phyloP scores from a whole-genome alignment of 2,329 filamentous ascomycete genomes.

The Cercospora sp. region DNA sequence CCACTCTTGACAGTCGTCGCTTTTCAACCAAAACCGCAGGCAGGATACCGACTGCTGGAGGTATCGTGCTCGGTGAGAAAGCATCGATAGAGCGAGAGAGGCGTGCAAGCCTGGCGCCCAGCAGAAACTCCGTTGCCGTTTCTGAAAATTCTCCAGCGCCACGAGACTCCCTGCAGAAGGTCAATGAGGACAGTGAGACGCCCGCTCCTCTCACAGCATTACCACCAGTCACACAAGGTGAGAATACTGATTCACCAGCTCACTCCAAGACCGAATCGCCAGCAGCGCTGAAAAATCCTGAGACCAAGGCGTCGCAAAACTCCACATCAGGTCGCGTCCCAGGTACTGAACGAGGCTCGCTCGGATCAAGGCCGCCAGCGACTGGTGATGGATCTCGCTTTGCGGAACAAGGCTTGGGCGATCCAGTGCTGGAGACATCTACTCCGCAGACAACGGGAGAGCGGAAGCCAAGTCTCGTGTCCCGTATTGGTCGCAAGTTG shows the following conservation, averaged over 20 bases:
- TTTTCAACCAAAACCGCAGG: constrained; percentile 4
- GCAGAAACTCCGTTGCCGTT: not conserved
- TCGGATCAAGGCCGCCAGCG: not conserved
- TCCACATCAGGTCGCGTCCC: constrained; percentile 1
- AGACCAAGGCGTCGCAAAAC: not conserved
- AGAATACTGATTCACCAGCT: not conserved
- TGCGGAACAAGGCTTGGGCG: not conserved
- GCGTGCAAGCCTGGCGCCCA: constrained; percentile 6
- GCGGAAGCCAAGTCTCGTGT: constrained; percentile 9
- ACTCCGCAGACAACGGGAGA: not conserved
- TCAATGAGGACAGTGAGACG: constrained; percentile 6
- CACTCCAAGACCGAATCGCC: not conserved
- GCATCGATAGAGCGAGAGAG: constrained; percentile 7
- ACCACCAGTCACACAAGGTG: not conserved
- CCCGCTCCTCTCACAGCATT: not conserved
- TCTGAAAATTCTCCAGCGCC: not conserved
- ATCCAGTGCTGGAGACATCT: not conserved
- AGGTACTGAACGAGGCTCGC: constrained; percentile 4
- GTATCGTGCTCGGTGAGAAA: constrained; percentile 10
- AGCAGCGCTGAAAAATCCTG: not conserved
- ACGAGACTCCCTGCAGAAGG: constrained; percentile 11
- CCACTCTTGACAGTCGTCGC: constrained; percentile 15
- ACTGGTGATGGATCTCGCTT: constrained; percentile 4
- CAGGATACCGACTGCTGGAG: constrained; percentile 12
- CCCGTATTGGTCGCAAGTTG: constrained; percentile 9